Evolutionary conservation across 2,329 filamentous ascomycete genomes (phyloP).

Genomic region (Botrytis tulipae): DNA sequence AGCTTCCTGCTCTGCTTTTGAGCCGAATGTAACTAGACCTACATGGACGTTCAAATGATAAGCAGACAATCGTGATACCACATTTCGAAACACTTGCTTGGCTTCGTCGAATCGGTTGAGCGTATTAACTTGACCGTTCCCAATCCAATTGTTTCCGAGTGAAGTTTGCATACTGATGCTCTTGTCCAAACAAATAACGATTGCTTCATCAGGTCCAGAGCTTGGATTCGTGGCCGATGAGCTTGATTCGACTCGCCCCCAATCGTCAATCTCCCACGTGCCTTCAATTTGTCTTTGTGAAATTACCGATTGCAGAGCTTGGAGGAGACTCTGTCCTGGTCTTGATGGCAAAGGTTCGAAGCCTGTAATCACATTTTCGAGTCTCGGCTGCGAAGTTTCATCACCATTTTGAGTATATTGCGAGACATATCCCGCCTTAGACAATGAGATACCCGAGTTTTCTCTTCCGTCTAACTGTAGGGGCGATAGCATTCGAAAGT

Average conservation of each 20-base stretch:
- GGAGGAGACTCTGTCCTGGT: not conserved
- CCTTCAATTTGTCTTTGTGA: not conserved
- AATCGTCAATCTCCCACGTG: not conserved
- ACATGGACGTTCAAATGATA: not conserved
- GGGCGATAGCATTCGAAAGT: not conserved
- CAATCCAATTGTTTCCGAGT: not conserved
- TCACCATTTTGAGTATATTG: not conserved
- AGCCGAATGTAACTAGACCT: not conserved
- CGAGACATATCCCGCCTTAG: not conserved
- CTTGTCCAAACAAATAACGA: not conserved
- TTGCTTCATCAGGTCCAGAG: not conserved
- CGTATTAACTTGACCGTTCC: not conserved
- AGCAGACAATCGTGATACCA: not conserved
- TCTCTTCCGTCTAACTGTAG: not conserved
- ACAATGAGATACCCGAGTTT: not conserved
- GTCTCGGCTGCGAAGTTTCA: not conserved
- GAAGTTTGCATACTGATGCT: not conserved
- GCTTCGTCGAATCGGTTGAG: not conserved
- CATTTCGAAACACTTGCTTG: not conserved
- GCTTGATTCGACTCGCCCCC: not conserved
- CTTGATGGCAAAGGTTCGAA: not conserved
- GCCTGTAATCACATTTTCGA: not conserved
- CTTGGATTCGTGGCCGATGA: not conserved
- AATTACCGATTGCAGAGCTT: not conserved
- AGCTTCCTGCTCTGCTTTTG: not conserved